A percentile compares a stretch with the other conserved stretches of the same genome.
These are phyloP conservation scores for Magnolia sinica DNA, from an alignment of 164 flowering plant species.

Conservation along the genomic window DNA sequence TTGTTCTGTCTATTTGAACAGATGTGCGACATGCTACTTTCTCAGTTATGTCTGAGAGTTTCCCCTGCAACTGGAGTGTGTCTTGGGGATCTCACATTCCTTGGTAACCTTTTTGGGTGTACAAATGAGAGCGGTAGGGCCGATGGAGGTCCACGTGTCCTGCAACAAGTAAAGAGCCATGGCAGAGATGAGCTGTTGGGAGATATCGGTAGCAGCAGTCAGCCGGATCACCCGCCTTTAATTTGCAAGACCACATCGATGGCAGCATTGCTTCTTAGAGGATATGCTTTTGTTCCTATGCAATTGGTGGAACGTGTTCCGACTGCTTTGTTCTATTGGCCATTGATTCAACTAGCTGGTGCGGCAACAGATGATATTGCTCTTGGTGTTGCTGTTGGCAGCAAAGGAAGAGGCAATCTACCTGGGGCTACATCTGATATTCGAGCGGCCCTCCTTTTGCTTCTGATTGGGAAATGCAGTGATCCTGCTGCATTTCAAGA, in stretches of 20 bases:
- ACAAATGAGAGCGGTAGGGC: conserved; percentile 29
- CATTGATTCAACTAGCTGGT: conserved; percentile 96
- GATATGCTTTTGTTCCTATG: conserved; percentile 89
- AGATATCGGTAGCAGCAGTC: conserved; percentile 28
- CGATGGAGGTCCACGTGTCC: conserved; percentile 22
- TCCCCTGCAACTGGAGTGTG: conserved; percentile 34
- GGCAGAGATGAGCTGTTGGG: conserved; percentile 31
- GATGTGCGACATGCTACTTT: conserved; percentile 97
- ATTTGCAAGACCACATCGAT: conserved; percentile 68
- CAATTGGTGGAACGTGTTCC: conserved; percentile 89
- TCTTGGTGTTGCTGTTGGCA: conserved; percentile 96
- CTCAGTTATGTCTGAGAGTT: conserved; percentile 87
- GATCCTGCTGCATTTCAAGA: conserved; percentile 79
- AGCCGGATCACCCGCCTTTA: conserved; percentile 16
- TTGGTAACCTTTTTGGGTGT: conserved; percentile 24
- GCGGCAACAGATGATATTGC: conserved; percentile 95
- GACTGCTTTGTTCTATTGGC: conserved; percentile 89
- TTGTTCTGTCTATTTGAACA: conserved; percentile 27
- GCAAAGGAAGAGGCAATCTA: conserved; percentile 92
- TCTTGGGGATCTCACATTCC: conserved; percentile 33
- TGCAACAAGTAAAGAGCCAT: conserved; percentile 28
- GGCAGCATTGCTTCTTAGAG: conserved; percentile 86
- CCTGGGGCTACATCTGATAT: conserved; percentile 97
- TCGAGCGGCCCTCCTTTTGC: conserved; percentile 85
- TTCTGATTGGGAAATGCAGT: conserved; percentile 92